Conservation (phyloP, 352 stramenopile species). For the Globisporangium acanthophoron region DNA sequence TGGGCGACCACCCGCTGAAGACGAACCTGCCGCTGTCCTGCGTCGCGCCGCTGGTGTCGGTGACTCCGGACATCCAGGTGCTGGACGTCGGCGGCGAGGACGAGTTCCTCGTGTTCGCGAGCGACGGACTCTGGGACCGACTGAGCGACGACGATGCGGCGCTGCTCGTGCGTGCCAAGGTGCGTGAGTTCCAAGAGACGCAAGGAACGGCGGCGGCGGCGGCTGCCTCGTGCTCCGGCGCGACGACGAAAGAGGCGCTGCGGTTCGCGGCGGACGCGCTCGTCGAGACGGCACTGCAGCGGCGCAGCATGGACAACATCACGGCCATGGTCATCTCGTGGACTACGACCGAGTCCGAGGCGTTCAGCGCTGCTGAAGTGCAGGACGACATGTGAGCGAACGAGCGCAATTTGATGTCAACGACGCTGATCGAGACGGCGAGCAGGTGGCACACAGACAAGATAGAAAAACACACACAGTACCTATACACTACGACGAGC, state of each 20-base stretch:
- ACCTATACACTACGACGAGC: neutral
- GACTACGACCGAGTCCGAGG: conserved; percentile 15
- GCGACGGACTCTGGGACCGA: conserved; percentile 75
- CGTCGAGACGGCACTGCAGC: conserved; percentile 56
- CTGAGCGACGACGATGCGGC: conserved; percentile 64
- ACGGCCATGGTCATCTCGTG: conserved; percentile 73
- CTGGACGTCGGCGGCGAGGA: conserved; percentile 45
- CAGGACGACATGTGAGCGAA: conserved; percentile 10
- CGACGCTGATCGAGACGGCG: too few relatives aligned
- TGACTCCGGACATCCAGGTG: conserved; percentile 65
- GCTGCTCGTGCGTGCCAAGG: conserved; percentile 45
- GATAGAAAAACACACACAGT: conserved; percentile 4
- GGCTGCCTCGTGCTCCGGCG: conserved; percentile 7
- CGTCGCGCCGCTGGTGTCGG: conserved; percentile 59
- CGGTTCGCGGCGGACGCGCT: conserved; percentile 56
- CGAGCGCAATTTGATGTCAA: too few relatives aligned
- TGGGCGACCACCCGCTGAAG: conserved; percentile 80
- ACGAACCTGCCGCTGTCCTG: conserved; percentile 50
- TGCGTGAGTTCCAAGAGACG: conserved; percentile 24
- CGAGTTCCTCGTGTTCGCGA: conserved; percentile 71
- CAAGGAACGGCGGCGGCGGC: neutral
- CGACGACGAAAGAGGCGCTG: conserved; percentile 43
- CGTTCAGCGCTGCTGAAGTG: conserved; percentile 15
- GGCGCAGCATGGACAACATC: conserved; percentile 82
- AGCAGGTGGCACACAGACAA: neutral